Base-by-base conservation (phyloP, 768 basidiomycete species). In the Trametopsis cervina region DNA sequence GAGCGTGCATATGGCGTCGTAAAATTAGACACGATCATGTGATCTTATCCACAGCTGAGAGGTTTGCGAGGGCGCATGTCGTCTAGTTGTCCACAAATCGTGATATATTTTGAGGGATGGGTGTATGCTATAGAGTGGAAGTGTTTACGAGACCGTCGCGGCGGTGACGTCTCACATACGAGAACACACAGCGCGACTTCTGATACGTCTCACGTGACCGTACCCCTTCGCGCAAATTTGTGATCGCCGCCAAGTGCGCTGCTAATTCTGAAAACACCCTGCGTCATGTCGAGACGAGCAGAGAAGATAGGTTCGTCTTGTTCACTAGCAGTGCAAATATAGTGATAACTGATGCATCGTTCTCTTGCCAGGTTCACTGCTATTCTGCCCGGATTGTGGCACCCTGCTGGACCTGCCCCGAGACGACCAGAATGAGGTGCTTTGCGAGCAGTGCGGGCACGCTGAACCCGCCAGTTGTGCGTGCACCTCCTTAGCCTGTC, bases 351-450 rank as follows among this genome's bases (percentile, higher is more conserved):
- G 18, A 20, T 43, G 4, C 44, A 23, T 22, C 29, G 45, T 23
- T 17, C 46, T 9, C 6, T n/a, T 40, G 29, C 45, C 58, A 86
- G 96, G 95, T 44, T 94, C 93, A 1, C 73, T 98, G 21, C 71
- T 98, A 35, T 98, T 99, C 69, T 99, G 96, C 68, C 90, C 91
- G 1, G 74, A 81, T 50, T 99, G 96, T 56, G 92, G 92, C 12
- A 95, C 90, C 1, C 71, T 99, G 29, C 81, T 98, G 12, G 79
- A 83, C 54, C 67, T 92, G 18, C 96, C 96, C 0, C 70, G 70
- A 57, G 85, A 83, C 39, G 81, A 83, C 38, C 83, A 90, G 56
- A 71, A 74, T 40, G 69, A 69, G n/a, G 85, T 97, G 24, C 69
- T 65, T 3, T 99, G 96, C 68, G 89, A 90, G 62, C 90, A 93